These are phyloP conservation scores for Trichosporon ovoides DNA, from an alignment of 1,284 basidiomycete species.

Conservation along the genomic window DNA sequence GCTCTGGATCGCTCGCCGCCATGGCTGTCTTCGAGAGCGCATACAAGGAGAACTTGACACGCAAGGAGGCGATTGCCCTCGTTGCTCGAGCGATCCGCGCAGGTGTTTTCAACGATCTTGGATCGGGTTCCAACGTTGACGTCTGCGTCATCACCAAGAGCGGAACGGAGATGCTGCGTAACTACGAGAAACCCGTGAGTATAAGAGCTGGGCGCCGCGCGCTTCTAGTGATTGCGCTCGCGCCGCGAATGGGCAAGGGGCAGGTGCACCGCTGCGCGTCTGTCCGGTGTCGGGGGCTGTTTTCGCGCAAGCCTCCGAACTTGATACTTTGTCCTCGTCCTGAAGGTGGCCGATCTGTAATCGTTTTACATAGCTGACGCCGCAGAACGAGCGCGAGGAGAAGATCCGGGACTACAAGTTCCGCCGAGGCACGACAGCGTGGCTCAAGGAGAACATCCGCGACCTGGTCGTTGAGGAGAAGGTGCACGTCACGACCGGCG, in stretches of 20 bases:
- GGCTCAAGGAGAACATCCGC: constrained; percentile 72
- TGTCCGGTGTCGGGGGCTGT: no score
- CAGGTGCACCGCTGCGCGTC: no score
- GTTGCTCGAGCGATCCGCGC: constrained; percentile 84
- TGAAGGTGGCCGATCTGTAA: neutral
- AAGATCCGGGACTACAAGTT: constrained; percentile 84
- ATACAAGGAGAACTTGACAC: constrained; percentile 81
- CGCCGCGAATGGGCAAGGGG: no score
- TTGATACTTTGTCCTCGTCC: neutral
- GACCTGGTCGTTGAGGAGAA: constrained; percentile 67
- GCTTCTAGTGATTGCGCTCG: no score
- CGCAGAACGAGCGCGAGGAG: constrained; percentile 62
- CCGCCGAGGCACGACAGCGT: constrained; percentile 78
- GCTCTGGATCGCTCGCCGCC: constrained; percentile 88
- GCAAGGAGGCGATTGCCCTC: constrained; percentile 73
- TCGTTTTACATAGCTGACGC: neutral
- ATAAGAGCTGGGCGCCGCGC: neutral
- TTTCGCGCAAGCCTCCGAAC: no score
- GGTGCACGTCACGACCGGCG: constrained; percentile 45
- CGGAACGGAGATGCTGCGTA: constrained; percentile 80
- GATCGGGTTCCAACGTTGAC: constrained; percentile 95
- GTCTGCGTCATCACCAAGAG: constrained; percentile 85
- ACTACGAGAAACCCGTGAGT: constrained; percentile 73
- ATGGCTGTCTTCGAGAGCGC: constrained; percentile 95
- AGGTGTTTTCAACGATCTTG: constrained; percentile 99